A percentile compares a stretch with the other conserved stretches of the same genome.
Evolutionary conservation across 75 land plant genomes (phyloP).

Genomic region (Picea sitchensis): DNA sequence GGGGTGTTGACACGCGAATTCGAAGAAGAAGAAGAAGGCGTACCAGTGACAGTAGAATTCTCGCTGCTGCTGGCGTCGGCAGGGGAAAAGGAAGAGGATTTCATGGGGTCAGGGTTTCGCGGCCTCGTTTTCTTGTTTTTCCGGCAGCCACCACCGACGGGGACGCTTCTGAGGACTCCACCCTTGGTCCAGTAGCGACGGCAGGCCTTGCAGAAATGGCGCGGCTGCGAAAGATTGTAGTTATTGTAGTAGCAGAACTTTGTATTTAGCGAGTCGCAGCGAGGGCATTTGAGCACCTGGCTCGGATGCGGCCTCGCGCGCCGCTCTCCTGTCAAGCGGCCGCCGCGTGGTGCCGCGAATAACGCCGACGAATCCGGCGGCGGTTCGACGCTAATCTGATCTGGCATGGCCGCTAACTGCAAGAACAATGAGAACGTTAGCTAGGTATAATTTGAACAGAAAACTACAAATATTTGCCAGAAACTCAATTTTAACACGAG

Average conservation of each 20-base stretch:
- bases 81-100: constrained; percentile 3
- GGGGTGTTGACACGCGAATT: background rate
- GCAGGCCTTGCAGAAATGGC: constrained; percentile 15
- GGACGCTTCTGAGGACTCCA: constrained; percentile 8
- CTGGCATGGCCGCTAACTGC: constrained; percentile 8
- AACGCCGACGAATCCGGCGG: background rate
- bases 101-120: background rate
- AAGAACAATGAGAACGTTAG: background rate
- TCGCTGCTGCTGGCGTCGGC: constrained; percentile 3
- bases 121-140: constrained; percentile 13
- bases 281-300: constrained; percentile 13
- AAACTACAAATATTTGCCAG: background rate
- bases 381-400: background rate
- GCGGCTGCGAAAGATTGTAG: constrained; percentile 6
- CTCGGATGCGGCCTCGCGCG: constrained; percentile 11
- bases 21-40: background rate
- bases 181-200: constrained; percentile 16
- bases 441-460: background rate
- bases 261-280: constrained; percentile 10
- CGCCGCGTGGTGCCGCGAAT: background rate
- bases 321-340: background rate
- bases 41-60: background rate
- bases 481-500: background rate
- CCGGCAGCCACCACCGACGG: constrained; percentile 15
- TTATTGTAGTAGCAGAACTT: constrained; percentile 17